Evolutionary conservation across 345 rosid species (phyloP).

Genomic region (Hevea brasiliensis): DNA sequence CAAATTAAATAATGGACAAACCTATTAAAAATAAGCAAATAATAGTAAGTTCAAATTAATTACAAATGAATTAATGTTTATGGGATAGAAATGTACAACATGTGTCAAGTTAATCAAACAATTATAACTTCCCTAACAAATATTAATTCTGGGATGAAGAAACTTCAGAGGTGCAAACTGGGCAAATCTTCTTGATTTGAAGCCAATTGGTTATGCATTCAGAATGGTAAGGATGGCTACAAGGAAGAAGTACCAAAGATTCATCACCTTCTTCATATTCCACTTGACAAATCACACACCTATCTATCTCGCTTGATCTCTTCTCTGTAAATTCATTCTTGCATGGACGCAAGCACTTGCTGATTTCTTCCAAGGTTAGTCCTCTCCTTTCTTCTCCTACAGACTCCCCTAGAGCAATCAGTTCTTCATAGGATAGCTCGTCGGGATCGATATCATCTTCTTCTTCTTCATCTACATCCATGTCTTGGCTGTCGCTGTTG

Average conservation of each 20-base stretch:
- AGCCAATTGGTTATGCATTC: slow-evolving; percentile 74
- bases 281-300: slow-evolving; percentile 75
- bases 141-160: slow-evolving; percentile 30
- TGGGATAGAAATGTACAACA: too few relatives aligned
- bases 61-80: too few relatives aligned
- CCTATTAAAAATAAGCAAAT: too few relatives aligned
- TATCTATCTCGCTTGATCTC: slow-evolving; percentile 43
- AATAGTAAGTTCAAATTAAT: too few relatives aligned
- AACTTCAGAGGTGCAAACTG: slow-evolving; percentile 64
- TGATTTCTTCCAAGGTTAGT: slow-evolving; percentile 41
- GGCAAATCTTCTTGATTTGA: slow-evolving; percentile 64
- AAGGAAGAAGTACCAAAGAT: slow-evolving; percentile 46
- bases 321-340: slow-evolving; percentile 17
- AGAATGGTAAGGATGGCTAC: slow-evolving; percentile 64
- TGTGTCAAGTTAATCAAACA: too few relatives aligned
- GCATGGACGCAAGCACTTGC: slow-evolving; percentile 30
- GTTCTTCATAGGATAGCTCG: slow-evolving; percentile 64
- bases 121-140: too few relatives aligned
- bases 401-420: slow-evolving; percentile 66
- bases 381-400: slow-evolving; percentile 68
- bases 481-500: slow-evolving; percentile 23
- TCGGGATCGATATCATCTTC: slow-evolving; percentile 74
- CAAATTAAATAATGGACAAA: too few relatives aligned
- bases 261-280: slow-evolving; percentile 65
- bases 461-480: slow-evolving; percentile 37